Evolutionary conservation across 306 rosid species (phyloP), one percentile per base, ranked within the genome.

Genomic region (Prunus campanulata): DNA sequence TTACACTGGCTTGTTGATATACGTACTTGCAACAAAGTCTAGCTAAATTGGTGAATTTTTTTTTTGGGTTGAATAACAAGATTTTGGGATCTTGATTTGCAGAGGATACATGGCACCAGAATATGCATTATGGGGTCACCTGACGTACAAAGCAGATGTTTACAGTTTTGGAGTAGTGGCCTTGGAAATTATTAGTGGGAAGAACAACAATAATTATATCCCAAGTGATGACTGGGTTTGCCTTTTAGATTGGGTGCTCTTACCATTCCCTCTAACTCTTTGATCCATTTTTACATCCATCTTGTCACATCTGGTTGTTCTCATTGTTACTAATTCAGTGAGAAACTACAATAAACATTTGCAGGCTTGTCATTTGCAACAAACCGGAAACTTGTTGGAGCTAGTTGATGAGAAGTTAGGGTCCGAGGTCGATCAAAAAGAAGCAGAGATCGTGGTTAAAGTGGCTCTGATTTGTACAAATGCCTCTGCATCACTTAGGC

Each of bases 301-400:
- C 51, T 16, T 54, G 2, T 49, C 47, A 48, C 42, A 49, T 69
- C 24, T 6, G 24, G 16, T 74, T 62, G 35, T 13, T 20, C 15
- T 46, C 18, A 19, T 16, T 65, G 49, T 14, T 19, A 13, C 10
- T 65, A 15, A 42, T 66, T 46, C 16, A 2, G 12, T 0, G n/a
- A 0, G 30, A 46, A 51, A 73, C 55, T 57, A 2, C 60, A 29
- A 66, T 65, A 44, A 52, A 30, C 25, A 19, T 25, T 66, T 88
- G 82, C 87, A 92, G 97, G 96, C 90, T 20, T 88, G 90, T 74
- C 85, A 84, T 35, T 51, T 87, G 81, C 89, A 81, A 73, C 81
- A 88, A 51, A 25, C 27, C 27, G 27, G 27, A 25, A 25, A 25
- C 27, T 25, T 25, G 27, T 25, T 25, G 27, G 27, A 25, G 27